Evolutionary conservation across 139 green algal species (phyloP), one percentile per base, ranked within the genome.

Genomic region (Penium margaritaceum): DNA sequence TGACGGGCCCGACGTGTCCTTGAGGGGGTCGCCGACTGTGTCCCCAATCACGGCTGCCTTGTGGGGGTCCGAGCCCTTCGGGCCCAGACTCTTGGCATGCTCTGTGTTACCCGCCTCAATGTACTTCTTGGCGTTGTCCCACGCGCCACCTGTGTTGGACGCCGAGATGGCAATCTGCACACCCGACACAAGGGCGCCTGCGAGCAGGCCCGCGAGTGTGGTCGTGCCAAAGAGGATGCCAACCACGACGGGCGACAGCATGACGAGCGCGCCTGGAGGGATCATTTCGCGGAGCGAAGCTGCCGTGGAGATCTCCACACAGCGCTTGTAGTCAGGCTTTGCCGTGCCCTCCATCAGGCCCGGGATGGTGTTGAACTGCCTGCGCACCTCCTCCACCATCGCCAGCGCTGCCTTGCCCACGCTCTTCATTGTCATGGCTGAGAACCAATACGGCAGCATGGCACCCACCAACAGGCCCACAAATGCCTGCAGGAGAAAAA

Each of bases 41-140:
- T 91, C 87, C 1, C 86, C 87, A 34, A 83, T 87, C 3, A 91
- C 82, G 1, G 83, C 77, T 3, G 87, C 87, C 58, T 87, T 89
- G 78, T 91, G 87, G 5, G 87, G 35, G 0, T 87, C 84, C 29
- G 63, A 84, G 4, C 76, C 78, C 79, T 90, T 91, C 47, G 84
- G 84, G 17, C 86, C 86, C 27, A 84, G 84, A 30, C 88, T 81
- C 67, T 87, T 84, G 0, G 93, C 93, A 46, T 96, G 89, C 84
- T 96, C 92, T 14, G 81, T 62, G 1, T 74, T 80, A 2, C 85
- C 84, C 1, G n/a, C 70, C 68, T 90, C 86, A 15, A 90, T 71
- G 67, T 85, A 90, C 75, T 90, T 90, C 76, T 90, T 90, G 43
- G 85, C 81, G 58, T 90, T 90, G 66, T 90, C 86, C 86, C 86